phyloP scores from a whole-genome alignment of 1,139 yeast species.

The Candida labiduridarum region DNA sequence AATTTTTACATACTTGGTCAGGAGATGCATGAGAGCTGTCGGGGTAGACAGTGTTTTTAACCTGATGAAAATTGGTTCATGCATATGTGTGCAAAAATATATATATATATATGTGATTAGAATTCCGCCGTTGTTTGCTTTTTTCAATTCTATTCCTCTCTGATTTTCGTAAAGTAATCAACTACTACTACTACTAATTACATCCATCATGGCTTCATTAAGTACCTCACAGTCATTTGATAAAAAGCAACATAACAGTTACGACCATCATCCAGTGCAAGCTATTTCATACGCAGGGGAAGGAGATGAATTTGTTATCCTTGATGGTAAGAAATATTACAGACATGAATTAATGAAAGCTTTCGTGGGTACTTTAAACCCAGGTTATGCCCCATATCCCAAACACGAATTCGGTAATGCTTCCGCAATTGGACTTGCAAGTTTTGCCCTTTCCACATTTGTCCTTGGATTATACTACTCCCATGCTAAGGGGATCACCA shows the following conservation, averaged over 20 bases:
- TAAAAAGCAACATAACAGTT: not conserved
- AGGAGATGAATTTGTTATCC: conserved; percentile 24
- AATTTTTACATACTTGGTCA: no score
- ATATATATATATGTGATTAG: no score
- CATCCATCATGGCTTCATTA: not conserved
- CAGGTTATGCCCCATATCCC: conserved; percentile 40
- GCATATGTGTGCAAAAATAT: no score
- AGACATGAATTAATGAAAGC: conserved; percentile 43
- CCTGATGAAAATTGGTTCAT: no score
- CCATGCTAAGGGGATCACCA: conserved; percentile 41
- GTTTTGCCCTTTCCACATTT: conserved; percentile 54
- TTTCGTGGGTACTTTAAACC: conserved; percentile 39
- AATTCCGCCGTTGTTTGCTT: no score
- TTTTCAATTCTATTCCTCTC: no score
- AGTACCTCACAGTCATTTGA: not conserved
- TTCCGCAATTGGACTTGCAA: conserved; percentile 61
- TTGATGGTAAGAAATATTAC: conserved; percentile 36
- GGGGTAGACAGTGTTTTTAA: no score
- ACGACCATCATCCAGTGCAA: not conserved
- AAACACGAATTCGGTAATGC: conserved; percentile 52
- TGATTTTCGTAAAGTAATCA: no score
- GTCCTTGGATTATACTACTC: conserved; percentile 46
- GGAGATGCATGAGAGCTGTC: no score
- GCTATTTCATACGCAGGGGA: conserved; percentile 19
- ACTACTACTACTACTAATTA: no score